Conservation (phyloP, 2,329 filamentous ascomycete genomes). For the Beauveria medogensis region DNA sequence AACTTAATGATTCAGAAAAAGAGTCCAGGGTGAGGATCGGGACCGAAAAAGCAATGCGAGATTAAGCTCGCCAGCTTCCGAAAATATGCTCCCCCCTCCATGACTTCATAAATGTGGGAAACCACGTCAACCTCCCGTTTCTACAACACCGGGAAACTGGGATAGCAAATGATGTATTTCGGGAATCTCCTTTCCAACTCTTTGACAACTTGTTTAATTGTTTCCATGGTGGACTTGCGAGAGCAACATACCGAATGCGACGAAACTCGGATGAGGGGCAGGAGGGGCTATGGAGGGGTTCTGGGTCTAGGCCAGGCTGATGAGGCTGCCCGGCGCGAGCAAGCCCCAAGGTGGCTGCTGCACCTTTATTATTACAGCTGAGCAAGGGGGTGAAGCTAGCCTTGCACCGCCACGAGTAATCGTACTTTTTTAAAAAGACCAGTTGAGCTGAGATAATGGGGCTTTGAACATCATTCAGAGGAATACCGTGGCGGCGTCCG, state of each 20-base stretch:
- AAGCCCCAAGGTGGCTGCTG: conserved; percentile 26
- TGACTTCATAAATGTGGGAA: conserved; percentile 9
- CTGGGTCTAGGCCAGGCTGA: conserved; percentile 21
- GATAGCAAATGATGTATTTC: neutral
- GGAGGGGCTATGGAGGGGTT: neutral
- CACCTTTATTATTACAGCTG: conserved; percentile 8
- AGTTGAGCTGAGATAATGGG: no score
- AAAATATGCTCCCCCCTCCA: neutral
- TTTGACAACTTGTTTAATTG: no score
- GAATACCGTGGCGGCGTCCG: no score
- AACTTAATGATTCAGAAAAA: neutral
- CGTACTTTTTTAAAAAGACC: no score
- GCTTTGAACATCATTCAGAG: no score
- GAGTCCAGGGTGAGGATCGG: neutral
- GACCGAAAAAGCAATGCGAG: neutral
- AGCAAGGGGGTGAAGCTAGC: no score
- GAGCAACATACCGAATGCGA: neutral
- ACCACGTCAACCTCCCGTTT: neutral
- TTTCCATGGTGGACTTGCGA: neutral
- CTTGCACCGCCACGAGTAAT: no score
- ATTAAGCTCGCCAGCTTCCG: conserved; percentile 2
- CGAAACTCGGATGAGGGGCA: neutral
- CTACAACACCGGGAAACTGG: neutral
- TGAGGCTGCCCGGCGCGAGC: conserved; percentile 32
- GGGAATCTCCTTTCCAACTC: no score